Evolutionary conservation across 2,329 filamentous ascomycete species (phyloP).

Genomic region (Ascochyta viciae-villosae): DNA sequence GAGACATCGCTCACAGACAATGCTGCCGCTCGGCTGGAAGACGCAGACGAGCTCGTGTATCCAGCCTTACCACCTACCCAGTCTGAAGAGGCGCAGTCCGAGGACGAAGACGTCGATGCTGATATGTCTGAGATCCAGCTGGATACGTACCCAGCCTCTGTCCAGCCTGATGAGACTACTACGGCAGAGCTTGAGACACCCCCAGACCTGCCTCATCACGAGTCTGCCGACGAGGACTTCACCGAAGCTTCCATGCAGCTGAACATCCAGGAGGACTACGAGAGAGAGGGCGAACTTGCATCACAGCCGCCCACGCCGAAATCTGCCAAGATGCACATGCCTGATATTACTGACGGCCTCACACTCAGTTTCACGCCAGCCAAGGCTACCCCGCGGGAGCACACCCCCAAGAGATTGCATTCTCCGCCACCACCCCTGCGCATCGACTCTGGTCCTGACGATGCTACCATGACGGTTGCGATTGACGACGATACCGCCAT

Average conservation of each 20-base stretch:
- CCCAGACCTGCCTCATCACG: neutral
- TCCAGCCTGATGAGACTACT: neutral
- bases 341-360: slow-evolving; percentile 43
- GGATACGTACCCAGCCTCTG: neutral
- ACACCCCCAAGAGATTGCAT: slow-evolving; percentile 33
- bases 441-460: slow-evolving; percentile 32
- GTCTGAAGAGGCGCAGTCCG: neutral
- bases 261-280: slow-evolving; percentile 35
- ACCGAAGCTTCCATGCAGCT: slow-evolving; percentile 44
- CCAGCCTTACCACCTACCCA: slow-evolving; percentile 18
- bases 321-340: neutral
- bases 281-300: slow-evolving; percentile 10
- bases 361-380: slow-evolving; percentile 32
- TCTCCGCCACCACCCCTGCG: slow-evolving; percentile 41
- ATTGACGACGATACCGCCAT: slow-evolving; percentile 58
- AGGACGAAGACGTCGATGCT: slow-evolving; percentile 11
- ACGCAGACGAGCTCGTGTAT: slow-evolving; percentile 16
- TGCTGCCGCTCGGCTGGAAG: neutral
- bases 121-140: slow-evolving; percentile 23
- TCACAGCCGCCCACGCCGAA: slow-evolving; percentile 9
- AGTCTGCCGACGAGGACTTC: slow-evolving; percentile 28
- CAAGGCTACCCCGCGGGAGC: slow-evolving; percentile 18
- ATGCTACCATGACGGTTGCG: slow-evolving; percentile 42
- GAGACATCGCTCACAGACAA: neutral
- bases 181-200: neutral